Evolutionary conservation across 2,329 filamentous ascomycete genomes (phyloP).

Genomic region (Fusarium nurragi): DNA sequence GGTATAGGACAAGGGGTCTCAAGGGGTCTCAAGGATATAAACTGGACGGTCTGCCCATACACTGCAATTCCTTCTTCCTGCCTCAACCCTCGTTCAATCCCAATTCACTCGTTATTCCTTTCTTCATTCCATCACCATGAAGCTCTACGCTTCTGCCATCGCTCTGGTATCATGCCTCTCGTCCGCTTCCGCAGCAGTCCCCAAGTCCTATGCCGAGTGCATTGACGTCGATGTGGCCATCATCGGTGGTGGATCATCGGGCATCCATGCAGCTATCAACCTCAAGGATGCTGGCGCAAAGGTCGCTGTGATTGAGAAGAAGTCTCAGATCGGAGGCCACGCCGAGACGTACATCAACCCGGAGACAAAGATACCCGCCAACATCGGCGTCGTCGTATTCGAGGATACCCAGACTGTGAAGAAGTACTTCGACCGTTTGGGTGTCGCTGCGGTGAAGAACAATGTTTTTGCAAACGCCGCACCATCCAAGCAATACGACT

Average conservation of each 20-base stretch:
- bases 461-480: not conserved
- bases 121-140: not conserved
- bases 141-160: not conserved
- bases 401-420: slow-evolving; percentile 24
- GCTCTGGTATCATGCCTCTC: slow-evolving; percentile 3
- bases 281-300: slow-evolving; percentile 21
- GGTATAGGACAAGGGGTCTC: too few relatives aligned
- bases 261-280: slow-evolving; percentile 25
- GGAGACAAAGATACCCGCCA: slow-evolving; percentile 8
- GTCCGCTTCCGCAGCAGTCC: not conserved
- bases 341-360: slow-evolving; percentile 35
- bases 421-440: slow-evolving; percentile 26
- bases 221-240: slow-evolving; percentile 24
- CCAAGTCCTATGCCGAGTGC: not conserved
- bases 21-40: not conserved
- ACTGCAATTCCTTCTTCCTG: rapidly evolving
- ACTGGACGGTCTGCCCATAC: not conserved
- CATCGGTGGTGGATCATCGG: slow-evolving; percentile 24
- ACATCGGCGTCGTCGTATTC: slow-evolving; percentile 28
- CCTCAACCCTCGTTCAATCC: too few relatives aligned
- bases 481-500: slow-evolving; percentile 21
- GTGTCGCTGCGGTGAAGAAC: not conserved
- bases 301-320: slow-evolving; percentile 27
- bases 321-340: slow-evolving; percentile 34
- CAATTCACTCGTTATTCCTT: not conserved